A percentile compares a stretch with the other conserved stretches of the same genome.
phyloP scores from a whole-genome alignment of 495 filamentous ascomycete species.

The Aspergillus nanangensis region DNA sequence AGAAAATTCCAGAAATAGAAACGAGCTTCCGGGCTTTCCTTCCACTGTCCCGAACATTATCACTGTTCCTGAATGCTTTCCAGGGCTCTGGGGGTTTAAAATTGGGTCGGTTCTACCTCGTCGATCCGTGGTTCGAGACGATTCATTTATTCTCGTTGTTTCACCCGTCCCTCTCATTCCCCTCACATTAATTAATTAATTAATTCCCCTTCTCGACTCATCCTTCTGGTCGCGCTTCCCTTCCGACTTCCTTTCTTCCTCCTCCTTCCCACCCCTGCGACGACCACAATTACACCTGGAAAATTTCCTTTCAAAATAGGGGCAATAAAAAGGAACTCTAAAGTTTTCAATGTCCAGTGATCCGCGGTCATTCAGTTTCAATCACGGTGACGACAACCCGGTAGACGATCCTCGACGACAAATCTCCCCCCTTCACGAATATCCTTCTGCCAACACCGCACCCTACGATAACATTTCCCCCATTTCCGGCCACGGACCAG shows the following conservation, averaged over 20 bases:
- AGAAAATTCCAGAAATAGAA: too few species aligned
- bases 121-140: slow-evolving; percentile 21
- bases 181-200: slow-evolving; percentile 1
- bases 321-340: too few species aligned
- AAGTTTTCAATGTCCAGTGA: too few species aligned
- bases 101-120: slow-evolving; percentile 1
- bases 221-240: neutral
- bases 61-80: neutral
- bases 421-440: neutral
- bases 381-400: slow-evolving; percentile 12
- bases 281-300: neutral
- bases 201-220: slow-evolving; percentile 1
- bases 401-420: neutral
- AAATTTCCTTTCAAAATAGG: too few species aligned
- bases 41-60: neutral
- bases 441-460: slow-evolving; percentile 5
- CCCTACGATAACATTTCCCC: slow-evolving; percentile 18
- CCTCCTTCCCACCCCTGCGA: neutral
- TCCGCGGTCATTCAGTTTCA: slow-evolving; percentile 14
- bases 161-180: neutral
- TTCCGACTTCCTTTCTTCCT: too few species aligned
- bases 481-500: slow-evolving; percentile 10
- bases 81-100: slow-evolving; percentile 4
- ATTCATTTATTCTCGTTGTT: neutral
- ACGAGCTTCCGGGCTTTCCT: too few species aligned